Evolutionary conservation across 73 alveolate species (phyloP).

Genomic region (Durusdinium trenchii): DNA sequence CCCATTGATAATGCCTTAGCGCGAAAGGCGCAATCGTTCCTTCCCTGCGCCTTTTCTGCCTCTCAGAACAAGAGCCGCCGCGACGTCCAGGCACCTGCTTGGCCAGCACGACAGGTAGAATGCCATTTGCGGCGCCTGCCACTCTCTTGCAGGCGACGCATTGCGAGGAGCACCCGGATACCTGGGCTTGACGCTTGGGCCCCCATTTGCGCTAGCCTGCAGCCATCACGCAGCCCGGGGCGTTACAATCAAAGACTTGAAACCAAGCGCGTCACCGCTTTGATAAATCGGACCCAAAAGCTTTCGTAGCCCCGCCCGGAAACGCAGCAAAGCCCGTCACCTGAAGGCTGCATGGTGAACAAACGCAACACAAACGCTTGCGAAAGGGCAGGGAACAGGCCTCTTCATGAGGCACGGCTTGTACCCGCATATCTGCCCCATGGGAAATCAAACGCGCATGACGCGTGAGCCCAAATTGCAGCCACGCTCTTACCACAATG

Average conservation of each 20-base stretch:
- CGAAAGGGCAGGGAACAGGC: not conserved
- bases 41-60: no score
- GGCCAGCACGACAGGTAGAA: conserved; percentile 9
- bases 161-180: no score
- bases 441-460: not conserved
- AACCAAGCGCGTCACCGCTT: not conserved
- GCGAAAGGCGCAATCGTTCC: not conserved
- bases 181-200: conserved; percentile 63
- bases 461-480: no score
- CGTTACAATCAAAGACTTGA: not conserved
- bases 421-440: conserved; percentile 9
- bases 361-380: not conserved
- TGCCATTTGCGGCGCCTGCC: conserved; percentile 26
- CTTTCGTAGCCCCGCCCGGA: conserved; percentile 37
- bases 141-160: not conserved
- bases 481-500: not conserved
- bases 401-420: not conserved
- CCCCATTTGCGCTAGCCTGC: conserved; percentile 49
- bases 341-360: not conserved
- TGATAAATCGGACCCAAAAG: conserved; percentile 36
- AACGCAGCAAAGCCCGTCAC: conserved; percentile 69
- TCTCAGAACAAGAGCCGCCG: no score
- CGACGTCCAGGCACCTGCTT: conserved; percentile 7
- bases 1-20: conserved; percentile 55
- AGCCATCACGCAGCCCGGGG: not conserved